Base-by-base conservation (phyloP, 2,329 filamentous ascomycete species). In the Beauveria asiatica region DNA sequence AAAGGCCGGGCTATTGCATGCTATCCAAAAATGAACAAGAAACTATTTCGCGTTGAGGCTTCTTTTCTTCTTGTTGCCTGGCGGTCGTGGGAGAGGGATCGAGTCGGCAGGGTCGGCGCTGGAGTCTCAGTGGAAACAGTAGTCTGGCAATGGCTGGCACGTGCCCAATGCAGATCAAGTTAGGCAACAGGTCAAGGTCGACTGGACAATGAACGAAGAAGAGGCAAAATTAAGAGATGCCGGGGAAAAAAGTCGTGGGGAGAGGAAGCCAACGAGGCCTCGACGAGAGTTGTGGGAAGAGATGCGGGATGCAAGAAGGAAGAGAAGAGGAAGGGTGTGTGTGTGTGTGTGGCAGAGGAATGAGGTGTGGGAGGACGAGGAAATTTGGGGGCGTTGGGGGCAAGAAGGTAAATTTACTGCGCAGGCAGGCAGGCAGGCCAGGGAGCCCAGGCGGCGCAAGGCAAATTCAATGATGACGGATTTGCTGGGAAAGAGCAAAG, bases 241-340 rank as follows among this genome's bases (percentile, higher is more conserved):
- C 57, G 48, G 57, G 49, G 25, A 19, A 10, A 16, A 30, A 23
- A 50, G 39, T 37, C 49, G 57, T 27, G 50, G 48, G 30, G 53
- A 53, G 21, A 37, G 27, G 57, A 54, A 46, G 39, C 27, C 53
- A 55, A 58, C 50, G 57, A 39, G 57, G 62, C 54, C 62, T 64
- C 59, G 63, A 56, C 59, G 60, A 61, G 63, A 62, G 53, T 37
- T 39, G 42, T 37, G 42, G 23, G 39, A 55, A 61, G 57, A 63
- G 61, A 62, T 55, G 58, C 61, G 60, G 61, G 60, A 59, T 61
- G 60, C 61, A 68, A 65, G 62, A 64, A 64, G 53, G 39, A 61
- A 65, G 61, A 66, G 65, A 68, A 70, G 17, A 65, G 65, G 67
- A 66, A 64, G 69, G 64, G 64, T 25, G 64, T n/a, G 45, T 57